These are phyloP conservation scores for Bidens hawaiensis DNA, from an alignment of 140 eudicot genomes.

Conservation along the genomic window DNA sequence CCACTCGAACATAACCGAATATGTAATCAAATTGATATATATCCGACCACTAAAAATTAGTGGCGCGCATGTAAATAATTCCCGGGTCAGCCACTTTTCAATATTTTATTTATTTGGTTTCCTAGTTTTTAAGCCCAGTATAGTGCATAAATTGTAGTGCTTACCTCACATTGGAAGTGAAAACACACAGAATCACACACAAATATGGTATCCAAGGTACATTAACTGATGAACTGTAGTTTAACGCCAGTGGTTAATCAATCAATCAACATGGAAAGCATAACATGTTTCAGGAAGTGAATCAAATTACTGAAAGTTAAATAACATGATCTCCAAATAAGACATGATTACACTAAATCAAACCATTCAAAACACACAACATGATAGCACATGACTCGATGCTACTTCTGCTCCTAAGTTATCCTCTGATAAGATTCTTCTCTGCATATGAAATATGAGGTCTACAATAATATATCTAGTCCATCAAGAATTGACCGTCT, in stretches of 20 bases:
- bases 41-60: no score
- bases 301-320: constrained; percentile 9
- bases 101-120: neutral
- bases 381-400: neutral
- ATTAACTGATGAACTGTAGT: neutral
- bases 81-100: no score
- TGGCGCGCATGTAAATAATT: no score
- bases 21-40: no score
- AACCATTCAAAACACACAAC: constrained; percentile 14
- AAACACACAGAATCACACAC: no score
- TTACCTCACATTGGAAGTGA: no score
- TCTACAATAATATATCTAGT: neutral
- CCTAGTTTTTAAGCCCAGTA: neutral
- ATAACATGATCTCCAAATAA: constrained; percentile 16
- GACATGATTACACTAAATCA: constrained; percentile 3
- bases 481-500: constrained; percentile 14
- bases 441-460: constrained; percentile 10
- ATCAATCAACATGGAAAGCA: neutral
- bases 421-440: constrained; percentile 15
- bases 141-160: no score
- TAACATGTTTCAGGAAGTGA: neutral
- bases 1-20: no score
- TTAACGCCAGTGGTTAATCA: neutral
- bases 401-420: constrained; percentile 12
- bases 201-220: no score